Evolutionary conservation across 192 early-diverging fungal genomes (phyloP).

Genomic region (Coemansia umbellata): DNA sequence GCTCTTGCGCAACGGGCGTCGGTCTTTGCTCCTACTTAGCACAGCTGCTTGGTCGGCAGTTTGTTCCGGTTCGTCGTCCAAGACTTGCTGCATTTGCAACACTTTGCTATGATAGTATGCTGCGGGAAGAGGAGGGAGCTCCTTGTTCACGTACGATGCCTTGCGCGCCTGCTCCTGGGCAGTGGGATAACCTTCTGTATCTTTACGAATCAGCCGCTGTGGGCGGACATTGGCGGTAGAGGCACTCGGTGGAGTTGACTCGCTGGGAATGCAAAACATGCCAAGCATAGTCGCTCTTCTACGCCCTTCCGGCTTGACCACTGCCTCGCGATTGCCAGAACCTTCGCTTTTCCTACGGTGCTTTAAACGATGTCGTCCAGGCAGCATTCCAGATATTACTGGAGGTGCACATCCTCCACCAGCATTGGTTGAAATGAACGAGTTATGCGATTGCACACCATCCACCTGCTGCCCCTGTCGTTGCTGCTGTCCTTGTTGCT

Average conservation of each 20-base stretch:
- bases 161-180: not conserved
- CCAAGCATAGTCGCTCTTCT: slow-evolving; percentile 37
- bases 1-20: not conserved
- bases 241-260: not conserved
- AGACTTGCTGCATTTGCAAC: too few relatives aligned
- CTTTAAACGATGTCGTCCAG: not conserved
- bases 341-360: slow-evolving; percentile 8
- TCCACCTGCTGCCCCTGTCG: not conserved
- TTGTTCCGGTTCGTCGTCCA: too few relatives aligned
- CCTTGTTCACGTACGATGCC: slow-evolving; percentile 19
- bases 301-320: slow-evolving; percentile 4
- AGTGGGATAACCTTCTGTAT: not conserved
- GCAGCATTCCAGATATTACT: not conserved
- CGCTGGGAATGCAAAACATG: slow-evolving; percentile 19
- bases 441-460: slow-evolving; percentile 6
- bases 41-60: too few relatives aligned
- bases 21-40: not conserved
- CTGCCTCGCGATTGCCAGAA: not conserved
- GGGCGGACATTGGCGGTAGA: not conserved
- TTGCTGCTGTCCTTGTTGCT: slow-evolving; percentile 1
- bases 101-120: not conserved
- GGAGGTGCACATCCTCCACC: not conserved
- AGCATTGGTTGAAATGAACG: not conserved
- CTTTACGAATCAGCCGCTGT: slow-evolving; percentile 2
- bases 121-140: slow-evolving; percentile 18